Evolutionary conservation across 2,329 filamentous ascomycete genomes (phyloP).

Genomic region (Cadophora malorum): DNA sequence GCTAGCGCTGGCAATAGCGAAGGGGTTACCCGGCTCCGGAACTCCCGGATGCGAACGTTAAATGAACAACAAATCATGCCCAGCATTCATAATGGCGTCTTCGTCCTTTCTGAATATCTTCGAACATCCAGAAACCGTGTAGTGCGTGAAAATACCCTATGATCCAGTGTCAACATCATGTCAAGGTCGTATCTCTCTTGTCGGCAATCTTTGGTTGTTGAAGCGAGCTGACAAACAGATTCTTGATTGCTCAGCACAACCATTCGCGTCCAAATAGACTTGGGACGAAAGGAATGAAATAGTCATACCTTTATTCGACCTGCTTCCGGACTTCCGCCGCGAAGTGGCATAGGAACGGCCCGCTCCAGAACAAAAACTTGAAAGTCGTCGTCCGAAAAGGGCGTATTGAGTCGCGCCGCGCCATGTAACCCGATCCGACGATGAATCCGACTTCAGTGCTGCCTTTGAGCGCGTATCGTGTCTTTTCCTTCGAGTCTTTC

Average conservation of each 20-base stretch:
- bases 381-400: background rate
- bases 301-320: background rate
- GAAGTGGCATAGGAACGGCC: background rate
- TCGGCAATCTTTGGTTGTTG: background rate
- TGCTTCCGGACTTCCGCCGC: background rate
- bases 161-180: background rate
- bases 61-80: background rate
- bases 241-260: background rate
- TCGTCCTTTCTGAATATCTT: background rate
- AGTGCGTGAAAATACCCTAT: background rate
- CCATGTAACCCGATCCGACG: background rate
- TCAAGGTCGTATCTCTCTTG: background rate
- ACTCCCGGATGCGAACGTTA: constrained; percentile 2
- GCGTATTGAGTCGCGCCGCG: background rate
- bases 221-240: background rate
- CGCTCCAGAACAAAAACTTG: background rate
- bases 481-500: background rate
- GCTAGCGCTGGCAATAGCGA: background rate
- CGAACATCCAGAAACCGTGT: background rate
- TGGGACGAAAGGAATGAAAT: background rate
- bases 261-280: background rate
- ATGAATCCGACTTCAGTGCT: background rate
- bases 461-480: background rate
- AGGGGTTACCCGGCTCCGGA: constrained; percentile 2
- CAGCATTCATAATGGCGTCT: background rate